Percentiles rank a stretch among this genome's conserved stretches.
These are phyloP conservation scores for Phytophthora capsici DNA, from an alignment of 352 stramenopile genomes.

Conservation along the genomic window DNA sequence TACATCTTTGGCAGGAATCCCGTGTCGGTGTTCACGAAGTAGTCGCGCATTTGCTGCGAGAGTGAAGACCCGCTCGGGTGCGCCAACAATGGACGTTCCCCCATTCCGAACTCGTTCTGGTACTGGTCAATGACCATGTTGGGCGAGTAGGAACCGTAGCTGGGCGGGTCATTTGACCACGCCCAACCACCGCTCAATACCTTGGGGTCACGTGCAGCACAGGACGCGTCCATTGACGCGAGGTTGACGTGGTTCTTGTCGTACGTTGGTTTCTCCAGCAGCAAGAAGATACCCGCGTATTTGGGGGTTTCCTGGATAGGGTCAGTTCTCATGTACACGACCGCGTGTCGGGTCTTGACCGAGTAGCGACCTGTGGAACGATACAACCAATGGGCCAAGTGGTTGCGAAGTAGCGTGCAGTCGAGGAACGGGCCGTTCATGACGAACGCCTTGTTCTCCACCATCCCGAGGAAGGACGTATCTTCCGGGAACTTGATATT, in stretches of 20 bases:
- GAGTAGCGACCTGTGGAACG: slow-evolving; percentile 75
- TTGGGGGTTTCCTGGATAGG: slow-evolving; percentile 29
- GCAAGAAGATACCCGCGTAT: slow-evolving; percentile 80
- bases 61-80: slow-evolving; percentile 58
- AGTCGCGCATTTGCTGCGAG: slow-evolving; percentile 79
- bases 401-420: slow-evolving; percentile 76
- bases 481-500: slow-evolving; percentile 65
- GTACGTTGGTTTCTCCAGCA: slow-evolving; percentile 80
- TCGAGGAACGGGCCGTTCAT: slow-evolving; percentile 82
- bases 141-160: slow-evolving; percentile 70
- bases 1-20: slow-evolving; percentile 75
- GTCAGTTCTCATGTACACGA: slow-evolving; percentile 67
- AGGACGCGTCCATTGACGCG: slow-evolving; percentile 53
- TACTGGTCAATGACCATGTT: slow-evolving; percentile 84
- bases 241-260: slow-evolving; percentile 72
- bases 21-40: slow-evolving; percentile 65
- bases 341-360: slow-evolving; percentile 63
- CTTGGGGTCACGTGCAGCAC: slow-evolving; percentile 36
- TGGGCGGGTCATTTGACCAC: slow-evolving; percentile 80
- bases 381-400: slow-evolving; percentile 82
- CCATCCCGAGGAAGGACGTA: slow-evolving; percentile 59
- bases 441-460: slow-evolving; percentile 70
- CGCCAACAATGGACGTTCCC: slow-evolving; percentile 64
- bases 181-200: slow-evolving; percentile 75
- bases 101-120: slow-evolving; percentile 82